phyloP scores from a whole-genome alignment of 805 yeast species.

The Pichia pseudocactophila region DNA sequence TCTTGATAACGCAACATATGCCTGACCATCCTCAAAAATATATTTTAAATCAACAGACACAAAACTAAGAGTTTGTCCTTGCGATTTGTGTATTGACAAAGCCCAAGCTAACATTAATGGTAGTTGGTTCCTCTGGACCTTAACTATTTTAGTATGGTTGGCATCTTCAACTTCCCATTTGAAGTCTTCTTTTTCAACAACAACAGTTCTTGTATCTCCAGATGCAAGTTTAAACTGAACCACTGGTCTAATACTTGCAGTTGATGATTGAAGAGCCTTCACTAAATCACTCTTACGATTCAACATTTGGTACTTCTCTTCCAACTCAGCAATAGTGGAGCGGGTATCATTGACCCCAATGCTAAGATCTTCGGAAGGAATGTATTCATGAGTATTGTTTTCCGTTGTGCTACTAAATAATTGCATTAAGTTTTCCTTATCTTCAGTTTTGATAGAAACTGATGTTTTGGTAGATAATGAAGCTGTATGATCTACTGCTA shows the following conservation, averaged over 20 bases:
- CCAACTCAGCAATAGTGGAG: too few species aligned
- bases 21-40: constrained; percentile 88
- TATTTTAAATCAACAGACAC: constrained; percentile 68
- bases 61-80: constrained; percentile 78
- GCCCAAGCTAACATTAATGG: constrained; percentile 97
- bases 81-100: constrained; percentile 88
- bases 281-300: too few species aligned
- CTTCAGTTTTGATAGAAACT: too few species aligned
- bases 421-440: too few species aligned
- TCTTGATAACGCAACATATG: constrained; percentile 90
- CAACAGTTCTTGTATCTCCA: constrained; percentile 61
- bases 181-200: constrained; percentile 81
- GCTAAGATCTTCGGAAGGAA: too few species aligned
- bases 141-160: constrained; percentile 32
- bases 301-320: too few species aligned
- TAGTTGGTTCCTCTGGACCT: constrained; percentile 67
- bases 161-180: constrained; percentile 67
- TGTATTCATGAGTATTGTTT: too few species aligned
- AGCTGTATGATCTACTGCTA: too few species aligned
- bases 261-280: background rate
- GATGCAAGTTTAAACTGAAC: constrained; percentile 70
- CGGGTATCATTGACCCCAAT: too few species aligned
- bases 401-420: too few species aligned
- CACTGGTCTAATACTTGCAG: constrained; percentile 42
- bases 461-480: too few species aligned